Base-by-base conservation (phyloP, 345 rosid species). In the Salix viminalis region DNA sequence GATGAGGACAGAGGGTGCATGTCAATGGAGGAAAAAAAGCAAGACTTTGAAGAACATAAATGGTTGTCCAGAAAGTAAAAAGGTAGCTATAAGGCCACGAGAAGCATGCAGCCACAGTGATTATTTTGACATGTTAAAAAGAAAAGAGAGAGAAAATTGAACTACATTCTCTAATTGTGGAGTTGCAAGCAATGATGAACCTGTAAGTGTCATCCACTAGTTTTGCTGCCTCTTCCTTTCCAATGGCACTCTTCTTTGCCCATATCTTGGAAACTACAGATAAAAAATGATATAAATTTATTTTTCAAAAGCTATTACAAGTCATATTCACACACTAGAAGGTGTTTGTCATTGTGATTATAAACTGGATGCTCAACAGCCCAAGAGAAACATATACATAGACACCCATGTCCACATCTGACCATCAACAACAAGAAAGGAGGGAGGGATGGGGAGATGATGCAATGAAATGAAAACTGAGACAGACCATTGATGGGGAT, bases 171-270 rank as follows among this genome's bases (percentile, higher is more conserved):
- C 26, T 2, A 15, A 11, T 36, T 54, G 19, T 44, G 15, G 39
- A 42, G 42, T 66, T 41, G 67, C 8, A 73, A 67, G 41, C 54
- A 76, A 73, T 8, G 15, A 36, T 56, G 50, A 14, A 94, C 99
- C 99, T 94, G 86, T 94, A 92, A 26, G 88, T 92, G 81, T 90
- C 99, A 23, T 92, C 98, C 4, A 96, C 94, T 61, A 96, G 81
- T 86, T 90, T 96, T 42, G 97, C 97, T 34, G 88, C 97, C 52
- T 85, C 96, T 78, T 94, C 99, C 93, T 85, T 96, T 42, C 90
- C 87, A 58, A 88, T 76, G 28, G 82, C 70, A 79, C 79, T 86
- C 90, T 86, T 94, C 89, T 92, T 96, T 75, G 90, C 80, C 90
- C 91, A 89, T 77, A 82, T 79, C 86, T 84, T 91, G 44, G 98